Evolutionary conservation across 2,329 filamentous ascomycete species (phyloP).

Genomic region (Sphaerulina musiva): DNA sequence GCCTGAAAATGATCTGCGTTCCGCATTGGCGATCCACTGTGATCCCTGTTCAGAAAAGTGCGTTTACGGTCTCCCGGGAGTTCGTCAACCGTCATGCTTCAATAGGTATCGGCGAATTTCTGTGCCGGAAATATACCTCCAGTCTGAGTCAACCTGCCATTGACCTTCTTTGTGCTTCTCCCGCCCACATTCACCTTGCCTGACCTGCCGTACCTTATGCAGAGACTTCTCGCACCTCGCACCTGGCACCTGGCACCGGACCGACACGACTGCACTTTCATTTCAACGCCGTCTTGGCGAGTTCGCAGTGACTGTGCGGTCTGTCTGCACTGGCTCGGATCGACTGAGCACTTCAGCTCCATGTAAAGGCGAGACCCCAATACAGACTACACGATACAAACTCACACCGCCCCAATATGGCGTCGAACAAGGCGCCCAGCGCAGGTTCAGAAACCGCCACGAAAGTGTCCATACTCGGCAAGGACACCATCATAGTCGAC

Average conservation of each 20-base stretch:
- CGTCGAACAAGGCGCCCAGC: neutral
- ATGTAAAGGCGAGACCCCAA: no score
- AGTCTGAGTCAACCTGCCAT: slow-evolving; percentile 13
- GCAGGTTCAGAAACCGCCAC: slow-evolving; percentile 38
- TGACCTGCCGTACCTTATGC: no score
- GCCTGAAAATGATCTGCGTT: neutral
- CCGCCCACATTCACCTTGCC: neutral
- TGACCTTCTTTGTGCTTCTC: neutral
- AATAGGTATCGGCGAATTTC: no score
- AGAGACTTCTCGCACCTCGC: no score
- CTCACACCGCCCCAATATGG: slow-evolving; percentile 17
- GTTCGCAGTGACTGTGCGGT: no score
- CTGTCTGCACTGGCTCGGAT: no score
- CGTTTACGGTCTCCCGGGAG: slow-evolving; percentile 24
- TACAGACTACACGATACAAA: neutral
- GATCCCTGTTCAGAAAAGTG: slow-evolving; percentile 18
- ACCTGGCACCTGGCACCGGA: no score
- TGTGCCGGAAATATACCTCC: no score
- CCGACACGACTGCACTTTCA: no score
- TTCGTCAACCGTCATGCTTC: slow-evolving; percentile 24
- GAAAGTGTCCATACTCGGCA: slow-evolving; percentile 75
- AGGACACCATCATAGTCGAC: slow-evolving; percentile 85
- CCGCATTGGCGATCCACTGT: neutral
- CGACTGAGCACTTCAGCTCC: no score
- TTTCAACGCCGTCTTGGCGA: no score